Evolutionary conservation across 768 basidiomycete genomes (phyloP).

Genomic region (Hysterangium stoloniferum): DNA sequence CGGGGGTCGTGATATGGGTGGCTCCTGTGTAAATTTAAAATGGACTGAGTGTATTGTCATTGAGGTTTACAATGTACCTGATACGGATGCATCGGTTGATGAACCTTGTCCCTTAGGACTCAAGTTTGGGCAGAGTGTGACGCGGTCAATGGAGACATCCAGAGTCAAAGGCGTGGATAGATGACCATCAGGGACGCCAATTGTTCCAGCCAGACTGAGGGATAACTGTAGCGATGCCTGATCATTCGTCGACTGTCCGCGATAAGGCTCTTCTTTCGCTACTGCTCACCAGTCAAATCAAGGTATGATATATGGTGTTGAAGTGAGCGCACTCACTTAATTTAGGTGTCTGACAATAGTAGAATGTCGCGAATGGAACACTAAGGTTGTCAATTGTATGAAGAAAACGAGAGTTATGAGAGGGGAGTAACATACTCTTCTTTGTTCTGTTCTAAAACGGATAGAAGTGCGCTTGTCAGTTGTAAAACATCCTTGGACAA

Average conservation of each 20-base stretch:
- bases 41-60: no score
- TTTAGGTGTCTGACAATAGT: constrained; percentile 11
- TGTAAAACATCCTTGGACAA: constrained; percentile 8
- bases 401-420: background rate
- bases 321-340: background rate
- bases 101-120: no score
- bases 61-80: no score
- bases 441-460: constrained; percentile 12
- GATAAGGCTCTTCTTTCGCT: background rate
- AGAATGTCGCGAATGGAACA: constrained; percentile 16
- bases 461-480: constrained; percentile 12
- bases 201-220: constrained; percentile 12
- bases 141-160: constrained; percentile 4
- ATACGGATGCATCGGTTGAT: no score
- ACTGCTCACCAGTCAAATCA: background rate
- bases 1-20: background rate
- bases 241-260: background rate
- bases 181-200: constrained; percentile 15
- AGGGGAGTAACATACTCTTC: constrained; percentile 11
- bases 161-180: constrained; percentile 8
- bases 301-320: background rate
- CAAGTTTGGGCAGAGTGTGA: background rate
- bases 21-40: no score
- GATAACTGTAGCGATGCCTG: constrained; percentile 9
- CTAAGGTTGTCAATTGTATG: constrained; percentile 4